Evolutionary conservation across 192 early-diverging fungal genomes (phyloP).

Genomic region (Umbelopsis vinacea): DNA sequence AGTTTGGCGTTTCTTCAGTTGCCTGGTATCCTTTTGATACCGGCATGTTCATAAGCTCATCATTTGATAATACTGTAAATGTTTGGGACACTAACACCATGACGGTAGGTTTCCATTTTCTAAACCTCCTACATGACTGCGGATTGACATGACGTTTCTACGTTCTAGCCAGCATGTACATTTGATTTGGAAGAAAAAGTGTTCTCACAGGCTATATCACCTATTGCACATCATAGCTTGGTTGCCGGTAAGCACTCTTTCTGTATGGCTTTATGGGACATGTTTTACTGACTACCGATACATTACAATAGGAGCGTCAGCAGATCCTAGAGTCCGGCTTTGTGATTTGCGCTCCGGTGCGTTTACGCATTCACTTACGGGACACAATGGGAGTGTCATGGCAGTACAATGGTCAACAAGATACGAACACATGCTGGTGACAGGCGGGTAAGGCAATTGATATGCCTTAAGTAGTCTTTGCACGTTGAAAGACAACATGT

Average conservation of each 20-base stretch:
- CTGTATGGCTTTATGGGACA: neutral
- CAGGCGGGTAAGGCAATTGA: slow-evolving; percentile 61
- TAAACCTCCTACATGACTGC: neutral
- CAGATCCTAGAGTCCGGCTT: slow-evolving; percentile 70
- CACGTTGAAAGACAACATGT: neutral
- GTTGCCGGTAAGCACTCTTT: slow-evolving; percentile 66
- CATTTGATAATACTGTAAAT: slow-evolving; percentile 76
- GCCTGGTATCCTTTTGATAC: slow-evolving; percentile 86
- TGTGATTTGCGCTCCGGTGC: slow-evolving; percentile 78
- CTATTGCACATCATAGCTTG: slow-evolving; percentile 72
- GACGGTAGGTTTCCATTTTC: slow-evolving; percentile 47
- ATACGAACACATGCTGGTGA: slow-evolving; percentile 71
- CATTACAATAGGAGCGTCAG: slow-evolving; percentile 58
- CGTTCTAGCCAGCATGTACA: slow-evolving; percentile 55
- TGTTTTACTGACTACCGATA: neutral
- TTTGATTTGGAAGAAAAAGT: slow-evolving; percentile 77
- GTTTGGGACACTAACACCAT: slow-evolving; percentile 84
- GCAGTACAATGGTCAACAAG: slow-evolving; percentile 77
- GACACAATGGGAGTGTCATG: slow-evolving; percentile 63
- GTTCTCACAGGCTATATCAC: slow-evolving; percentile 73
- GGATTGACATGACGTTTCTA: slow-evolving; percentile 6
- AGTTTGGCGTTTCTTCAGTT: slow-evolving; percentile 68
- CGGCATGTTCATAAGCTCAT: slow-evolving; percentile 82
- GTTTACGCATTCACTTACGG: slow-evolving; percentile 57
- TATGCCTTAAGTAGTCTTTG: neutral